phyloP scores from a whole-genome alignment of 2,329 filamentous ascomycete species.

The Cladophialophora immunda region DNA sequence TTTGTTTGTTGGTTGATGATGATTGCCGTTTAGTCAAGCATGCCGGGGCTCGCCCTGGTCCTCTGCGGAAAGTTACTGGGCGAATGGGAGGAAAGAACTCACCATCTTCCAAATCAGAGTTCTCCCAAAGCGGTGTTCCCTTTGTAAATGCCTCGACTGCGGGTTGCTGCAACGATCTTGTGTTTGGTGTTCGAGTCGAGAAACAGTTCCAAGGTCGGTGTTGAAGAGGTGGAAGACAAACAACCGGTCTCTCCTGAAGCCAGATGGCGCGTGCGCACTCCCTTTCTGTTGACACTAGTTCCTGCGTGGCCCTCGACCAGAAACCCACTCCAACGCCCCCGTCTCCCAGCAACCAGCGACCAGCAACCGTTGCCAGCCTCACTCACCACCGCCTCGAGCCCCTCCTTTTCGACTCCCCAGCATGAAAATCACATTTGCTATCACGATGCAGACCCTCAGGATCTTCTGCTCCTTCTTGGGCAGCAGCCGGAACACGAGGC shows the following conservation, averaged over 20 bases:
- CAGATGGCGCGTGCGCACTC: conserved; percentile 28
- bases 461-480: conserved; percentile 32
- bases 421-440: conserved; percentile 33
- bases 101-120: conserved; percentile 32
- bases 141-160: conserved; percentile 8
- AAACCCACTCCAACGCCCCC: conserved; percentile 13
- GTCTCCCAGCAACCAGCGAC: conserved; percentile 37
- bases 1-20: conserved; percentile 8
- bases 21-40: conserved; percentile 21
- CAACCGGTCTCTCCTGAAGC: conserved; percentile 28
- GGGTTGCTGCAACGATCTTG: neutral
- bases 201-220: conserved; percentile 10
- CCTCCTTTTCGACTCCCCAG: conserved; percentile 26
- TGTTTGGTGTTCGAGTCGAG: neutral
- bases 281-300: conserved; percentile 31
- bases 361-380: conserved; percentile 7
- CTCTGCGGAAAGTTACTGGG: conserved; percentile 22
- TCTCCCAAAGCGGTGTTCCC: conserved; percentile 6
- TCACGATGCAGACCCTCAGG: conserved; percentile 27
- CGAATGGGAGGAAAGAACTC: conserved; percentile 34
- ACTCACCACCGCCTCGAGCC: conserved; percentile 12
- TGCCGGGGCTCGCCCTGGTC: neutral
- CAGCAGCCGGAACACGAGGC: conserved; percentile 29
- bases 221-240: conserved; percentile 17
- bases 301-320: conserved; percentile 19